Percentiles rank a stretch among this genome's conserved stretches.
Evolutionary conservation across 2,329 filamentous ascomycete species (phyloP).

Genomic region (Achaetomium macrosporum): DNA sequence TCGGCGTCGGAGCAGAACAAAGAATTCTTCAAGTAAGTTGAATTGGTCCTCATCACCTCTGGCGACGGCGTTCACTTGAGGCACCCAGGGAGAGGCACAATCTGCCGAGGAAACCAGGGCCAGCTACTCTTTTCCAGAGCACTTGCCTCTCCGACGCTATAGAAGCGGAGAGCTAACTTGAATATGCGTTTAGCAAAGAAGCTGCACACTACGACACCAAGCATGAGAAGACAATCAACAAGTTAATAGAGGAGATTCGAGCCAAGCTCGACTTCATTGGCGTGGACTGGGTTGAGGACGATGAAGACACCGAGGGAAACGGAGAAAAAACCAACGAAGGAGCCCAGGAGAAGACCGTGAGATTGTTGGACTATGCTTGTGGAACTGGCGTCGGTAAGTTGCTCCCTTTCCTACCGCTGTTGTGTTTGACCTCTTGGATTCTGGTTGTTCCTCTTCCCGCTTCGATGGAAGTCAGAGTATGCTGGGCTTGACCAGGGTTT

Average conservation of each 20-base stretch:
- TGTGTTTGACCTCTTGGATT: neutral
- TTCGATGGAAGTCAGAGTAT: neutral
- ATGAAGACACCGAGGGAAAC: conserved; percentile 31
- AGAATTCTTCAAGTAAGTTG: conserved; percentile 39
- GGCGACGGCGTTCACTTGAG: too few species aligned
- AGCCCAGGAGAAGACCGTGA: conserved; percentile 34
- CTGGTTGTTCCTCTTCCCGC: neutral
- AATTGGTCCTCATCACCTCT: too few species aligned
- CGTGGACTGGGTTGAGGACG: conserved; percentile 46
- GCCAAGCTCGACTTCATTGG: conserved; percentile 55
- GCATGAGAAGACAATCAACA: conserved; percentile 47
- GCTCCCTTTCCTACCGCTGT: neutral
- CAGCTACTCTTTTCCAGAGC: too few species aligned
- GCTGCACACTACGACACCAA: conserved; percentile 52
- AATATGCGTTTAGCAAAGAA: conserved; percentile 36
- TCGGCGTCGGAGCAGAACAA: conserved; percentile 29
- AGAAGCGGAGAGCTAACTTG: neutral
- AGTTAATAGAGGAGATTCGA: conserved; percentile 50
- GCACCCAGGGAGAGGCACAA: too few species aligned
- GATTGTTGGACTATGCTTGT: conserved; percentile 70
- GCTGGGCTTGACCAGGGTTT: too few species aligned
- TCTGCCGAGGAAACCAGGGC: too few species aligned
- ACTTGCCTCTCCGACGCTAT: too few species aligned
- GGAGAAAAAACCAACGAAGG: conserved; percentile 18
- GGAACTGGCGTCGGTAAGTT: conserved; percentile 37